A percentile compares a stretch with the other conserved stretches of the same genome.
Evolutionary conservation across 805 yeast genomes (phyloP).

Genomic region (Maudiozyma bulderi): DNA sequence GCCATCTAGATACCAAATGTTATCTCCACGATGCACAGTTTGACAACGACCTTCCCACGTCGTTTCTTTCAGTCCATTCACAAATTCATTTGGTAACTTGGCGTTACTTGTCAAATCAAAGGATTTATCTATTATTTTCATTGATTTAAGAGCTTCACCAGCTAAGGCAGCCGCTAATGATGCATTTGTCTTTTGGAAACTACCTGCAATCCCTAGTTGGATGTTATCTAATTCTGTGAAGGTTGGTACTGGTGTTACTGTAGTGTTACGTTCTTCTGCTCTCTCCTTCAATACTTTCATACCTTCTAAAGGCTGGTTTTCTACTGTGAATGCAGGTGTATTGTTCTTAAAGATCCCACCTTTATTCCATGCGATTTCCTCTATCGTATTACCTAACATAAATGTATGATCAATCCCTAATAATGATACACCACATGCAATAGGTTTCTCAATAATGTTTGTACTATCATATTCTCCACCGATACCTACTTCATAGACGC

Average conservation of each 20-base stretch:
- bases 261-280: constrained; percentile 53
- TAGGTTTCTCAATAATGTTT: constrained; percentile 69
- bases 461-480: constrained; percentile 99
- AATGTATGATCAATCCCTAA: constrained; percentile 88
- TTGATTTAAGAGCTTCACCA: constrained; percentile 43
- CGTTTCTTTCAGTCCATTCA: constrained; percentile 54
- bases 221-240: constrained; percentile 31
- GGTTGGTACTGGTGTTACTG: constrained; percentile 43
- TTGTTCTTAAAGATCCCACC: constrained; percentile 78
- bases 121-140: constrained; percentile 34
- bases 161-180: constrained; percentile 74
- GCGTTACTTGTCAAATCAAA: constrained; percentile 7
- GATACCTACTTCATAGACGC: constrained; percentile 95
- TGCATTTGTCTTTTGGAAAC: constrained; percentile 78
- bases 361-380: constrained; percentile 92
- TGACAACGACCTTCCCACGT: constrained; percentile 98
- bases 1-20: constrained; percentile 85
- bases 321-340: constrained; percentile 58
- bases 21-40: constrained; percentile 37
- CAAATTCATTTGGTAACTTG: constrained; percentile 39
- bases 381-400: constrained; percentile 78
- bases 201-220: constrained; percentile 69
- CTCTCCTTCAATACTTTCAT: constrained; percentile 49
- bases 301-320: constrained; percentile 46
- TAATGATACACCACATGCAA: constrained; percentile 75